Percentiles rank a stretch among this genome's conserved stretches.
These are phyloP conservation scores for Casuarina glauca DNA, from an alignment of 306 rosid species.

Conservation along the genomic window DNA sequence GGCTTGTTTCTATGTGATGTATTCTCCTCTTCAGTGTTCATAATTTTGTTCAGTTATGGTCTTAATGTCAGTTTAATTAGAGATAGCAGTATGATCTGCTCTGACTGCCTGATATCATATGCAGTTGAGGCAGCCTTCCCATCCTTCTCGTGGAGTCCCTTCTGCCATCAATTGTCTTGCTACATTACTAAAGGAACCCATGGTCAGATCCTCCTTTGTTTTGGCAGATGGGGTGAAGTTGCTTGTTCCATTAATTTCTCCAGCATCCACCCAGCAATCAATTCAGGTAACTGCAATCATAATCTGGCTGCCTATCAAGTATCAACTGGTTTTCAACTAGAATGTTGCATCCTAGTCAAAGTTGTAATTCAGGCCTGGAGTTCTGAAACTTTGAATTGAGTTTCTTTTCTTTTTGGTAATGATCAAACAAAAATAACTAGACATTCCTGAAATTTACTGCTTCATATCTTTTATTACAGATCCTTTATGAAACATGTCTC, in stretches of 20 bases:
- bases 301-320: constrained; percentile 4
- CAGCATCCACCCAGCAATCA: constrained; percentile 96
- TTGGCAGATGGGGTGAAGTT: constrained; percentile 89
- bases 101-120: constrained; percentile 25
- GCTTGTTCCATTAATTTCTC: constrained; percentile 86
- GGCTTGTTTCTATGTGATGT: not conserved
- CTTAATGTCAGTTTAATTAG: not conserved
- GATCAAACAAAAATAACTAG: not conserved
- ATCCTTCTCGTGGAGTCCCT: constrained; percentile 78
- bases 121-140: constrained; percentile 91
- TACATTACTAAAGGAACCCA: constrained; percentile 84
- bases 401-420: not conserved
- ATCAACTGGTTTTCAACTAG: not conserved
- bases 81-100: not conserved
- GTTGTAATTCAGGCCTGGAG: constrained; percentile 11
- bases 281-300: constrained; percentile 66
- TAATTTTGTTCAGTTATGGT: not conserved
- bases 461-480: constrained; percentile 55
- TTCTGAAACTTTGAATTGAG: constrained; percentile 4
- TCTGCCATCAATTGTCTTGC: constrained; percentile 83
- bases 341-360: constrained; percentile 9
- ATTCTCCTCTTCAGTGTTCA: not conserved
- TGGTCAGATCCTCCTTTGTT: constrained; percentile 85
- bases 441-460: constrained; percentile 22
- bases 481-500: constrained; percentile 92